phyloP scores from a whole-genome alignment of 1,139 yeast species.

The Debaryomyces nepalensis region DNA sequence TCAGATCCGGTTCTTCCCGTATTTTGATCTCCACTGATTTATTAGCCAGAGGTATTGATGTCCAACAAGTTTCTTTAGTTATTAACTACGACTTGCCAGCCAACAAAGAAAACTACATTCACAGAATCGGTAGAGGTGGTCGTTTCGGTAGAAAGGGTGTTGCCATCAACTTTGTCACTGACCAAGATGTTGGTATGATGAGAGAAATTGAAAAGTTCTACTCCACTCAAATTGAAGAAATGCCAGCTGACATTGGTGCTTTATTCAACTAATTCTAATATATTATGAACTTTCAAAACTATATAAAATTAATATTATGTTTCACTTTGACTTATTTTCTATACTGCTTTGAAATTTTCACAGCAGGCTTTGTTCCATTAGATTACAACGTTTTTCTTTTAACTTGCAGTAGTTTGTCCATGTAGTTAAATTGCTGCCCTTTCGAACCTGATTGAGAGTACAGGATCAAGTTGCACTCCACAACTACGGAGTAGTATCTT shows the following conservation, averaged over 20 bases:
- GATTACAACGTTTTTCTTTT: too few species aligned
- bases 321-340: slow-evolving; percentile 1
- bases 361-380: too few species aligned
- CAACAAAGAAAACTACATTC: slow-evolving; percentile 97
- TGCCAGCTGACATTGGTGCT: slow-evolving; percentile 93
- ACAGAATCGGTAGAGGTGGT: slow-evolving; percentile 99
- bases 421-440: too few species aligned
- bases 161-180: slow-evolving; percentile 96
- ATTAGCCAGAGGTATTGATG: slow-evolving; percentile 99
- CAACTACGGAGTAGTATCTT: too few species aligned
- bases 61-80: slow-evolving; percentile 97
- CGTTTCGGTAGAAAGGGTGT: slow-evolving; percentile 99
- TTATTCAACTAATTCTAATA: slow-evolving; percentile 56
- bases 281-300: slow-evolving; percentile 7
- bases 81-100: slow-evolving; percentile 97
- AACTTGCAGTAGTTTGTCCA: too few species aligned
- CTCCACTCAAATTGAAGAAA: slow-evolving; percentile 97
- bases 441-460: too few species aligned
- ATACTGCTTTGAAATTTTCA: too few species aligned
- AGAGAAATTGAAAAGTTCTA: slow-evolving; percentile 98
- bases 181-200: slow-evolving; percentile 88
- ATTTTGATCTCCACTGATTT: slow-evolving; percentile 95
- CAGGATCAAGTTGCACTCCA: too few species aligned
- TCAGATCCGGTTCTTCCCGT: slow-evolving; percentile 98
- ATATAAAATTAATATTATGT: slow-evolving; percentile 10